phyloP scores from a whole-genome alignment of 768 basidiomycete species.

The Leccinum aurantiacum region DNA sequence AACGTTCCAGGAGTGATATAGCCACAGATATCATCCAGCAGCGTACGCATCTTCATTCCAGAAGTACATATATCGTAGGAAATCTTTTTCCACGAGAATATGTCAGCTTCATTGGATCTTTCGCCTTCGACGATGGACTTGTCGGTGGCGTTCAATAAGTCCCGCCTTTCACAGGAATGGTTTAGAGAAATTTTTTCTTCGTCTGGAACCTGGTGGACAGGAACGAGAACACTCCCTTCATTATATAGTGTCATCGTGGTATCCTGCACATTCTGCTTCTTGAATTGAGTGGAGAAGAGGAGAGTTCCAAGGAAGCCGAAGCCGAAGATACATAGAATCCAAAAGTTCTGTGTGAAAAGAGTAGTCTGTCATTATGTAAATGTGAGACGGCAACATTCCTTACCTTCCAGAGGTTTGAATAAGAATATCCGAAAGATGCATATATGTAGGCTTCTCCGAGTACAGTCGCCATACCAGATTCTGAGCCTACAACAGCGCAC shows the following conservation, averaged over 20 bases:
- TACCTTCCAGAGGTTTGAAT: conserved; percentile 37
- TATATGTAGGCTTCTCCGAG: conserved; percentile 42
- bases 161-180: not conserved
- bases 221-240: not conserved
- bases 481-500: conserved; percentile 43
- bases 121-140: conserved; percentile 14
- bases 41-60: conserved; percentile 37
- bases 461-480: conserved; percentile 41
- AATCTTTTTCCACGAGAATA: conserved; percentile 79
- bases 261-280: conserved; percentile 28
- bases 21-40: conserved; percentile 47
- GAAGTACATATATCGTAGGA: conserved; percentile 58
- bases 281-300: conserved; percentile 38
- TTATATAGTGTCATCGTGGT: conserved; percentile 32
- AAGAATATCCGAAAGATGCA: conserved; percentile 30
- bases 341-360: conserved; percentile 35
- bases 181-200: conserved; percentile 13
- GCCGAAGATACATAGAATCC: conserved; percentile 47
- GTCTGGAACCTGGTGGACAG: conserved; percentile 7
- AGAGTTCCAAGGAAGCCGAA: conserved; percentile 38
- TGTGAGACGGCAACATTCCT: conserved; percentile 23
- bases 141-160: not conserved
- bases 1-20: conserved; percentile 52
- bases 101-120: conserved; percentile 34
- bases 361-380: not conserved